Evolutionary conservation across 345 rosid species (phyloP), one percentile per base, ranked within the genome.

Genomic region (Melaleuca quinquenervia): DNA sequence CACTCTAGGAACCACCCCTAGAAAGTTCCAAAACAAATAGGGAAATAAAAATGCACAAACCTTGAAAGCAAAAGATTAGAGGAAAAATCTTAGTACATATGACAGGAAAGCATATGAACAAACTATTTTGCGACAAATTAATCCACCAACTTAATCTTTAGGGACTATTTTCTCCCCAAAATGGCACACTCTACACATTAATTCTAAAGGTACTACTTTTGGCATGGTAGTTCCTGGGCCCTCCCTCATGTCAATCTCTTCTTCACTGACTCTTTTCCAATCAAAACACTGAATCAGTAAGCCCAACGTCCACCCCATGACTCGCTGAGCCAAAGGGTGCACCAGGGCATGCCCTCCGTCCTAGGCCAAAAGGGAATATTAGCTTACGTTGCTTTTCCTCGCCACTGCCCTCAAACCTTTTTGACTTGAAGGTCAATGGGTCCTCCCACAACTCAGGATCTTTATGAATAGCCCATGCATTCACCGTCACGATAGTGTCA

Each of bases 291-390:
- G 96, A 51, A 92, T 88, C 85, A 93, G 82, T 18, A 87, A 86
- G 3, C 90, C 94, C 80, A 94, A 83, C 58, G 90, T 78, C 74
- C 88, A 82, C 52, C 84, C 86, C 11, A 94, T 82, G 50, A 91
- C 83, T 1, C 92, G 87, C 24, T 89, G 89, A 16, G 90, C 94
- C 62, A 93, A n/a, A 74, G 53, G 78, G 88, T 0, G 86, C 85
- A 15, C 93, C 94, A 13, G 93, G 94, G 83, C 94, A 93, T 21
- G 93, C 88, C 86, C 94, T 56, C 85, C 94, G 88, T 83, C 94
- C 94, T 50, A 90, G 29, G 83, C 94, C 94, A 54, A 92, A 92
- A 7, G 93, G 88, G 82, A 92, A 7, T 74, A 85, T 50, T 13
- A 89, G 53, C 86, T 89, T 93, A 11, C 58, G 50, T 15, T 84